phyloP scores from a whole-genome alignment of 106 monocot species.

The Alisma plantagoaquatica region DNA sequence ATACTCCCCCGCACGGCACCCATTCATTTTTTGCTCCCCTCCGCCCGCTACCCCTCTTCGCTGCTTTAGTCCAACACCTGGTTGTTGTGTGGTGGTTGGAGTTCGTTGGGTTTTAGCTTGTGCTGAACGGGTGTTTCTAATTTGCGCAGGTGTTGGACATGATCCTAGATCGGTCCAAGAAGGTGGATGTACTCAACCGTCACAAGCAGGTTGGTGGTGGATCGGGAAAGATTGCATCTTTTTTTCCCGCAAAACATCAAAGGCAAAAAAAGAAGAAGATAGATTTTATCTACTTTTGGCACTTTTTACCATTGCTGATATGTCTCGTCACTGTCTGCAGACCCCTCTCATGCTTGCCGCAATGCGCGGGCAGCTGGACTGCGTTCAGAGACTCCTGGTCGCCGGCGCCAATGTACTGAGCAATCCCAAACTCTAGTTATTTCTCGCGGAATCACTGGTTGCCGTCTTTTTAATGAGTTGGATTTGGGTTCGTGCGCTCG shows the following conservation, averaged over 20 bases:
- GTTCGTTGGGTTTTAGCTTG: background rate
- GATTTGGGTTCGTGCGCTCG: background rate
- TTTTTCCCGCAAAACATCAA: background rate
- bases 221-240: background rate
- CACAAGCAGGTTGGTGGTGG: constrained; percentile 50
- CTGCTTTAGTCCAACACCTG: too few species aligned
- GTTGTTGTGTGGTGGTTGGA: constrained; percentile 1
- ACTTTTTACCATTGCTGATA: too few species aligned
- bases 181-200: constrained; percentile 54
- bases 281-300: background rate
- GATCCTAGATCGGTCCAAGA: constrained; percentile 39
- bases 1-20: too few species aligned
- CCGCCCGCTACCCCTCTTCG: too few species aligned
- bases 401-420: constrained; percentile 78
- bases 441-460: too few species aligned
- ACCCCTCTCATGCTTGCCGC: constrained; percentile 92
- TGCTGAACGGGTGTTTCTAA: background rate
- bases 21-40: too few species aligned
- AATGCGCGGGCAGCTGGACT: constrained; percentile 85
- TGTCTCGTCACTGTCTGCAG: too few species aligned
- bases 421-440: background rate
- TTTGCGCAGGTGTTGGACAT: constrained; percentile 47
- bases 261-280: background rate
- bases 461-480: background rate
- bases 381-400: constrained; percentile 68